Base-by-base conservation (phyloP, 805 yeast species). In the Pichia sporocuriosa region DNA sequence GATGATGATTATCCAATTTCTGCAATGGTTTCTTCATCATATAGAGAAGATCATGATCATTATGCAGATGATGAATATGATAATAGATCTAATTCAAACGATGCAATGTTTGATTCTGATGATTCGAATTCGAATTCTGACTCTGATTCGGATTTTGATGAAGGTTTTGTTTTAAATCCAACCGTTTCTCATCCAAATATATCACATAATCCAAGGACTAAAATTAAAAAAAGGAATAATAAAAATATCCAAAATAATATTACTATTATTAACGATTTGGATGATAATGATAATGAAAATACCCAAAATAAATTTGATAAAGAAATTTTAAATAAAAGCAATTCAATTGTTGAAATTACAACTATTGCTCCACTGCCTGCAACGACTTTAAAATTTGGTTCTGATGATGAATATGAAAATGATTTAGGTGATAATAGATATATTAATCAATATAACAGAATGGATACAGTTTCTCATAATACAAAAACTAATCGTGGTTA, bases 331-430 rank as follows among this genome's bases (percentile, higher is more conserved):
- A 22, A 32, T 15, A 35, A 37, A 3, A 35, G 37, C 8, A 26
- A 33, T 20, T 23, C 45, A 4, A 25, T 15, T 13, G 16, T 23
- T 19, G 37, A 32, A 16, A 32, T 45, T 47, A 73, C 74, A 33
- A 83, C 86, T 10, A 88, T 89, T 48, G 87, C 86, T 28, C 68
- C 78, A 33, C 64, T 90, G 39, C 97, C 97, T 3, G 80, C 96
- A 2, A 88, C 97, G 0, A 79, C 86, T 0, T 72, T 90, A 42
- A 88, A 89, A 57, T 85, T 86, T 7, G 76, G 84, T 4, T 67
- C 73, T 7, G 79, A 74, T 40, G 80, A 75, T 44, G 76, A 73
- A 41, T 78, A 79, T 47, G 82, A 78, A 44, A 22, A 27, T 15
- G 21, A 34, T 28, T 4, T 4, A 19, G 17, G 30, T 28, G 22